Base-by-base conservation (phyloP, 78 protist genomes). In the Dictyostelium firmibasis region DNA sequence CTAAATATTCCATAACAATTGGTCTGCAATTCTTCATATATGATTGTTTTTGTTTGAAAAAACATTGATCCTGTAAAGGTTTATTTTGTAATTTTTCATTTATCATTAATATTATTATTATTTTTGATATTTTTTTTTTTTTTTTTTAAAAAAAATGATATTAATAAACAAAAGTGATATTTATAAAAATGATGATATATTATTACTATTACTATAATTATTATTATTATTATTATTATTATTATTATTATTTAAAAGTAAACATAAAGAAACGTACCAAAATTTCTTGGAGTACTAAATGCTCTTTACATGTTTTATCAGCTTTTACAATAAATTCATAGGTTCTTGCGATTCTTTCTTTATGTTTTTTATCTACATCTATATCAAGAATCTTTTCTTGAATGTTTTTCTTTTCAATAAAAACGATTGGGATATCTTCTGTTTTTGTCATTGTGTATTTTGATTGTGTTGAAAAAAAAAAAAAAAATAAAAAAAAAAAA, bases 41-140 rank as follows among this genome's bases (percentile, higher is more conserved):
- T 35, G 29, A 20, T 78, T 87, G 93, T 43, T 53, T 87, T 64
- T 87, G 93, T 60, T 64, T 87, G 44, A 11, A 62, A 47, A 78
- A 87, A 64, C 93, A 87, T 76, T 87, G 85, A 78, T 35, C 77
- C 93, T 86, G n/a, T n/a, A n/a, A n/a, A n/a, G n/a, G n/a, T n/a
- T n/a, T n/a, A n/a, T n/a, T n/a, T n/a, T n/a, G n/a, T n/a, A n/a
- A n/a, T n/a, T n/a, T n/a, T n/a, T n/a, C n/a, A n/a, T n/a, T 84
- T 9, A 43, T 36, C 11, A 20, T 70, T 67, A 36, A 1, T 47
- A 50, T 44, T 18, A 84, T 41, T 13, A 29, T 6, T 27, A n/a
- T 36, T 8, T 35, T 25, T 31, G 31, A 35, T 13, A 18, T 6
- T 29, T 1, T 7, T 16, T 3, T 74, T 29, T 7, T 8, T 13